These are phyloP conservation scores for Pyrus bretschneideri DNA, from an alignment of 306 rosid genomes.

Conservation along the genomic window DNA sequence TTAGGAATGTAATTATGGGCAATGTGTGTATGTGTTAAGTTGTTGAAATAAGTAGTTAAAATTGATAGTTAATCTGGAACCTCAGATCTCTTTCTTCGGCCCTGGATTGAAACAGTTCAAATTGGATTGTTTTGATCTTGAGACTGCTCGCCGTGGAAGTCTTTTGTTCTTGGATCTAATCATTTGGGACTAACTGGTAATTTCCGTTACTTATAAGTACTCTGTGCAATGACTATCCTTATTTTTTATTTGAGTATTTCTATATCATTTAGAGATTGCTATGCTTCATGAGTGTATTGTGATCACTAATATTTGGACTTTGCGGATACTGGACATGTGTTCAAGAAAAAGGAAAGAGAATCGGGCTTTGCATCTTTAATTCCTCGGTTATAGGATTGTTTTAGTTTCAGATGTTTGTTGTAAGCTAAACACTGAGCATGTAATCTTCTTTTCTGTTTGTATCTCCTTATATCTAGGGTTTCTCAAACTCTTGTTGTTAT, in stretches of 20 bases:
- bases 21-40: not conserved
- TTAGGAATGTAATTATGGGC: not conserved
- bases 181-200: not conserved
- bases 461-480: too few species aligned
- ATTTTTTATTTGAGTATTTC: too few species aligned
- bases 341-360: not conserved
- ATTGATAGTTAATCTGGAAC: not conserved
- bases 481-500: too few species aligned
- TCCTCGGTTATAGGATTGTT: not conserved
- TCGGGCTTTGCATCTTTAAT: conserved; percentile 1
- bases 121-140: not conserved
- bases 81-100: not conserved
- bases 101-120: not conserved
- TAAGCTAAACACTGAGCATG: too few species aligned
- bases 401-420: too few species aligned
- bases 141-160: not conserved
- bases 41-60: not conserved
- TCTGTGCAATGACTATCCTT: too few species aligned
- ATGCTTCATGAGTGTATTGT: not conserved
- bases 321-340: not conserved
- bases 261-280: not conserved
- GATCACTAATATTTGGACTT: not conserved
- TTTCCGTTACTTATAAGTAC: not conserved
- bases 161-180: not conserved
- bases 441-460: too few species aligned